Evolutionary conservation across 2,329 filamentous ascomycete genomes (phyloP).

Genomic region (Cladophialophora exuberans): DNA sequence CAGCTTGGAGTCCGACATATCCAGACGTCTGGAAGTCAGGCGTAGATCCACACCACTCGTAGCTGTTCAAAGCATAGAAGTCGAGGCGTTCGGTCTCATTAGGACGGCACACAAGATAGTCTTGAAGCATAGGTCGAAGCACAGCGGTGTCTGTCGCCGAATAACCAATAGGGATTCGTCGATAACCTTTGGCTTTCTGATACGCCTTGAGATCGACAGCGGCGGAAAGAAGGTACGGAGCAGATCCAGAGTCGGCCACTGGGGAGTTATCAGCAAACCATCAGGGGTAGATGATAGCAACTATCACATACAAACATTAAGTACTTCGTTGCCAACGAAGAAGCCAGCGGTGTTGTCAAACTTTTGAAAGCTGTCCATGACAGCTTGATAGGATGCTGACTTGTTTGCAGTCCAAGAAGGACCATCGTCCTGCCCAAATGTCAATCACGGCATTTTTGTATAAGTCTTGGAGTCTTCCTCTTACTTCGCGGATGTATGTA

Average conservation of each 20-base stretch:
- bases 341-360: slow-evolving; percentile 83
- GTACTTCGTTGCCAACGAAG: slow-evolving; percentile 85
- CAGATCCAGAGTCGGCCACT: slow-evolving; percentile 61
- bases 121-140: slow-evolving; percentile 66
- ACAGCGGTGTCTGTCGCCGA: slow-evolving; percentile 82
- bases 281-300: not conserved
- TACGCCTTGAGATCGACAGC: slow-evolving; percentile 82
- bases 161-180: slow-evolving; percentile 82
- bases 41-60: slow-evolving; percentile 71
- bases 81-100: slow-evolving; percentile 71
- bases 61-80: slow-evolving; percentile 85
- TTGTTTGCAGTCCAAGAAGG: slow-evolving; percentile 76
- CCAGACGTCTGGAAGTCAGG: slow-evolving; percentile 64
- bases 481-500: slow-evolving; percentile 48
- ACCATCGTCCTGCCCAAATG: slow-evolving; percentile 46
- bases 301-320: slow-evolving; percentile 56
- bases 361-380: slow-evolving; percentile 75
- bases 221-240: slow-evolving; percentile 82
- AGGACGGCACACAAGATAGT: slow-evolving; percentile 78
- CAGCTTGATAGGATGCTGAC: slow-evolving; percentile 67
- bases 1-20: slow-evolving; percentile 69
- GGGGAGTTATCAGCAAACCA: slow-evolving; percentile 28
- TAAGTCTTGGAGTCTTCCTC: slow-evolving; percentile 17
- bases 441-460: slow-evolving; percentile 4
- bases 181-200: slow-evolving; percentile 73